Percentiles rank a stretch among this genome's conserved stretches.
These are phyloP conservation scores for Metarhizium rileyi DNA, from an alignment of 2,329 filamentous ascomycete species.

Conservation along the genomic window DNA sequence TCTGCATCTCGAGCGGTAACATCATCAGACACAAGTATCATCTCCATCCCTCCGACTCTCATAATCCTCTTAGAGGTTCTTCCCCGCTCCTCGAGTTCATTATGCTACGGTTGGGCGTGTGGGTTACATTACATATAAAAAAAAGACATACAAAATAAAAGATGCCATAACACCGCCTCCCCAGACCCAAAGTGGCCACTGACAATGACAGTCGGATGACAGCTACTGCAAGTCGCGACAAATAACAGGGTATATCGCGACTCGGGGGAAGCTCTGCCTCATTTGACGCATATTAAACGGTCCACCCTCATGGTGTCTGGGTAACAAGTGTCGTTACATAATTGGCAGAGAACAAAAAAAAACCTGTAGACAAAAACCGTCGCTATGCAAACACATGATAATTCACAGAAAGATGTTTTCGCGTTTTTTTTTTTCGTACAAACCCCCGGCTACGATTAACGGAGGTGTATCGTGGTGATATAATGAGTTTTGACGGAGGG, in stretches of 20 bases:
- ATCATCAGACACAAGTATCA: neutral
- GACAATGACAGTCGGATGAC: neutral
- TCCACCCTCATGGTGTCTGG: neutral
- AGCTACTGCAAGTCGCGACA: neutral
- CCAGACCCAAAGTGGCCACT: neutral
- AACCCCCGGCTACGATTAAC: constrained; percentile 1
- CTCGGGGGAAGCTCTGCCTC: neutral
- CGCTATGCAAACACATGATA: constrained; percentile 28
- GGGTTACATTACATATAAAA: constrained; percentile 1
- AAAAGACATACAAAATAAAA: constrained; percentile 3
- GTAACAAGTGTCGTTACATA: constrained; percentile 6
- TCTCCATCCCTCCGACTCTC: neutral
- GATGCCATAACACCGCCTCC: neutral
- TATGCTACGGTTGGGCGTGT: neutral
- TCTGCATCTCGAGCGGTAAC: neutral
- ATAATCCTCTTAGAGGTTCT: neutral
- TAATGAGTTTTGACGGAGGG: neutral
- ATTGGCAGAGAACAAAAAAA: constrained; percentile 7
- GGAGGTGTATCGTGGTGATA: neutral
- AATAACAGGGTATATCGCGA: neutral
- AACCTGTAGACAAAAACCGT: constrained; percentile 18
- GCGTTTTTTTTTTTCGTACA: constrained; percentile 14
- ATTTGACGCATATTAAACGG: neutral
- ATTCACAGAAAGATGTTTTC: constrained; percentile 17
- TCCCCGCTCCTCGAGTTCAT: neutral